Conservation (phyloP, 1,284 basidiomycete genomes). For the Sporisorium iseilematis-ciliati region DNA sequence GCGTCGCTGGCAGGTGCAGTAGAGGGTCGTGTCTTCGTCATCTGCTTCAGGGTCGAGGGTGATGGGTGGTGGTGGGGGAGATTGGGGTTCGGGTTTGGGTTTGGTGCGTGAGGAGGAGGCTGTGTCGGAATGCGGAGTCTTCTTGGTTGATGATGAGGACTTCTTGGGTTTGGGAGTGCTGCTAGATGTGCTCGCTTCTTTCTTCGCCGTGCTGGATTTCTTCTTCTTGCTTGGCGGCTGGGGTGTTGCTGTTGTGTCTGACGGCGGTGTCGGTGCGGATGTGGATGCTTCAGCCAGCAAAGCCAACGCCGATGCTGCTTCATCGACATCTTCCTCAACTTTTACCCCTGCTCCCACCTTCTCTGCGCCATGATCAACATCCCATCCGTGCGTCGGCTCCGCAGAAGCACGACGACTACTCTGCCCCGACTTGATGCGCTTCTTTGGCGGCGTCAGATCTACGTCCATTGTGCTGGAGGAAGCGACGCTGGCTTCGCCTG, state of each 20-base stretch:
- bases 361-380: background rate
- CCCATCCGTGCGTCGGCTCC: conserved; percentile 1
- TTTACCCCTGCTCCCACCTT: background rate
- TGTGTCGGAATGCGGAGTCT: conserved; percentile 9
- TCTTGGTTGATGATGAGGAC: conserved; percentile 14
- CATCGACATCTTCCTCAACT: conserved; percentile 3
- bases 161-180: conserved; percentile 22
- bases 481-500: background rate
- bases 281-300: background rate
- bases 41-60: conserved; percentile 17
- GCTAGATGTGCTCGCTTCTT: conserved; percentile 10
- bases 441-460: conserved; percentile 25
- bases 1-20: conserved; percentile 51
- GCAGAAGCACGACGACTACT: conserved; percentile 4
- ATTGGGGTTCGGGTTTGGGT: conserved; percentile 8
- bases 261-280: background rate
- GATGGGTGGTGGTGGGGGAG: background rate
- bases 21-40: conserved; percentile 47
- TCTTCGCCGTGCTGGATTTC: conserved; percentile 18
- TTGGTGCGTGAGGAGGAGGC: conserved; percentile 9
- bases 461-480: conserved; percentile 14
- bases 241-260: background rate
- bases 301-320: background rate
- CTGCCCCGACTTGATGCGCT: conserved; percentile 30
- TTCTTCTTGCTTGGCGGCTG: conserved; percentile 30